phyloP scores from a whole-genome alignment of 176 grass and related monocot genomes.

The Bonia amplexicaulis region DNA sequence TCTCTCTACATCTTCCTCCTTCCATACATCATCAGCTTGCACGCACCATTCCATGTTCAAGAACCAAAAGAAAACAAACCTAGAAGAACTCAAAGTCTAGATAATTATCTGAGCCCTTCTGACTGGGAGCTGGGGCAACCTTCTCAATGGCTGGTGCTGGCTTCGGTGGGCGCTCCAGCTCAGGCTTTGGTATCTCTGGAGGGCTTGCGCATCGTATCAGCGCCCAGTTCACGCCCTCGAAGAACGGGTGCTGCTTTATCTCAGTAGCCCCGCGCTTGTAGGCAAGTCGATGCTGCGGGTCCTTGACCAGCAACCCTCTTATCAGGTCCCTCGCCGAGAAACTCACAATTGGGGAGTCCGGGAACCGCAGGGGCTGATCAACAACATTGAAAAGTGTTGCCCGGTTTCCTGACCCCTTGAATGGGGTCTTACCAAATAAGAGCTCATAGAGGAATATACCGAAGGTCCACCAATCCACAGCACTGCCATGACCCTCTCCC shows the following conservation, averaged over 20 bases:
- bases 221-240: slow-evolving; percentile 76
- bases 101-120: slow-evolving; percentile 57
- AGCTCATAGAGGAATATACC: slow-evolving; percentile 83
- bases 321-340: slow-evolving; percentile 72
- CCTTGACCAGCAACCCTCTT: slow-evolving; percentile 68
- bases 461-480: slow-evolving; percentile 85
- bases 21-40: slow-evolving; percentile 35
- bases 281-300: slow-evolving; percentile 65
- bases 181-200: slow-evolving; percentile 61
- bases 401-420: slow-evolving; percentile 77
- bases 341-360: slow-evolving; percentile 57
- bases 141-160: slow-evolving; percentile 37
- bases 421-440: slow-evolving; percentile 69
- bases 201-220: slow-evolving; percentile 64
- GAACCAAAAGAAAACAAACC: slow-evolving; percentile 16
- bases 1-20: slow-evolving; percentile 29
- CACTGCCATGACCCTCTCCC: slow-evolving; percentile 72
- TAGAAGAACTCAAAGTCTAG: slow-evolving; percentile 83
- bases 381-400: slow-evolving; percentile 82
- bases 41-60: slow-evolving; percentile 23
- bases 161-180: slow-evolving; percentile 41
- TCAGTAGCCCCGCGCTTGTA: slow-evolving; percentile 69
- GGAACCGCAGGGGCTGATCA: slow-evolving; percentile 63
- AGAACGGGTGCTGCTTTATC: slow-evolving; percentile 79
- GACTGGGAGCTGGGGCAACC: slow-evolving; percentile 32